Evolutionary conservation across 2,329 filamentous ascomycete genomes (phyloP), one percentile per base, ranked within the genome.

Genomic region (Paracoccidioides lutzii): DNA sequence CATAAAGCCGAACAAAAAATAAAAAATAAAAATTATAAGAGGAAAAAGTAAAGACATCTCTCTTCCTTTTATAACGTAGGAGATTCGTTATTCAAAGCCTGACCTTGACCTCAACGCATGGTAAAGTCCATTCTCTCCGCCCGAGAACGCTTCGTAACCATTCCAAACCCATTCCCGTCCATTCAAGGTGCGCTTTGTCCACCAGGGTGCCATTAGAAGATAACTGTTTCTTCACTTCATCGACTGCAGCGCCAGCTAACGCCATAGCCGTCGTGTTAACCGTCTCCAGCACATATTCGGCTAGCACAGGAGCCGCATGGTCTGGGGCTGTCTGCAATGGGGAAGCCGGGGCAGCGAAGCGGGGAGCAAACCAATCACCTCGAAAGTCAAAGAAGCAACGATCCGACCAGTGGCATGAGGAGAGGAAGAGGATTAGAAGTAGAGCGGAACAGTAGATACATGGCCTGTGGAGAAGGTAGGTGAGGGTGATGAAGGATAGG

Each of bases 401-500:
- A 69, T 90, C 87, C 62, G 85, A 87, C 88, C 88, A 93, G 78
- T 90, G 85, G 72, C 88, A 93, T 32, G 86, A 90, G 32, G 90
- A 94, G 62, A 90, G 81, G 76, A 96, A 95, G 63, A 98, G 88
- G 64, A 97, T 90, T 61, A 95, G 81, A 51, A 98, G 88, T 54
- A 98, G 85, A 59, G 96, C 84, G 59, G 90, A 95, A 81, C 93
- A 98, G 79, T 98, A 98, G 64, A 95, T 85, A 76, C 93, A 98
- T 54, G 93, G 93, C 55, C 91, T 85, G 75, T 96, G 95, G 65
- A 98, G 84, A 73, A 95, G 88, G 78, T 95, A 97, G 61, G 90
- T 95, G 71, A 90, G 89, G 61, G 89, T 79, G 75, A 98, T 85
- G 78, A 93, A 89, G 73, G 89, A 81, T 74, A 91, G 82, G 69